Evolutionary conservation across 495 filamentous ascomycete species (phyloP), one percentile per base, ranked within the genome.

Genomic region (Haplographium delicatum): DNA sequence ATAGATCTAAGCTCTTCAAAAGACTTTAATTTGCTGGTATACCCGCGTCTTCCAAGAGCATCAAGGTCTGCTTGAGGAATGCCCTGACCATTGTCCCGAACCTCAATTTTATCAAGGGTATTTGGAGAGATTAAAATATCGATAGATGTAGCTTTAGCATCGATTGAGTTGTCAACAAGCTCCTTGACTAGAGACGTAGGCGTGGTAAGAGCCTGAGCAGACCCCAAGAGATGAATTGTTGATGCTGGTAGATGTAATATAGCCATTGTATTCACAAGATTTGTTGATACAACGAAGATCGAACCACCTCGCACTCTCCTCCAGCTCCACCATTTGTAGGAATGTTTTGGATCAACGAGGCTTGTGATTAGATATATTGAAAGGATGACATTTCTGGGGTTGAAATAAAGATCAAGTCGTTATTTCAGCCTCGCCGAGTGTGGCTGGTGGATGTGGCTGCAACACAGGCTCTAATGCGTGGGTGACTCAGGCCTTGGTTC

Each of bases 1-100:
- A 87, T 58, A 11, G 58, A 68, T 39, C 62, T 74, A n/a, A 96
- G 71, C 44, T 97, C 90, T 0, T 83, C 75, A 30, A 88, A 72
- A 18, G 72, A 75, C 18, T 71, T 74, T 57, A 96, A 83, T 65
- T 98, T 98, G 73, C 89, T 96, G 0, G 93, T 96, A 57, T 81
- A 85, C 33, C 85, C 75, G 24, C 79, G 80, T 53, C 73, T 79
- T 50, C 85, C 88, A 4, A 95, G 72, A 33, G 76, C 49, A 8
- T 78, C 70, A 44, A 85, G 81, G 62, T 96, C 90, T 4, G 78
- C 79, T 2, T 75, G 69, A 8, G 75, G 62, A 51, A 98, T 94
- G 1, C 93, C 93, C 53, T 80, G 67, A 19, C 93, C 93, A 67
- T 95, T 95, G 65, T 98, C 93, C 50, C 86, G 84, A 47, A 96